Percentiles rank a stretch among this genome's conserved stretches.
Conservation (phyloP, 2,329 filamentous ascomycete species). For the Colletotrichum cuscutae region DNA sequence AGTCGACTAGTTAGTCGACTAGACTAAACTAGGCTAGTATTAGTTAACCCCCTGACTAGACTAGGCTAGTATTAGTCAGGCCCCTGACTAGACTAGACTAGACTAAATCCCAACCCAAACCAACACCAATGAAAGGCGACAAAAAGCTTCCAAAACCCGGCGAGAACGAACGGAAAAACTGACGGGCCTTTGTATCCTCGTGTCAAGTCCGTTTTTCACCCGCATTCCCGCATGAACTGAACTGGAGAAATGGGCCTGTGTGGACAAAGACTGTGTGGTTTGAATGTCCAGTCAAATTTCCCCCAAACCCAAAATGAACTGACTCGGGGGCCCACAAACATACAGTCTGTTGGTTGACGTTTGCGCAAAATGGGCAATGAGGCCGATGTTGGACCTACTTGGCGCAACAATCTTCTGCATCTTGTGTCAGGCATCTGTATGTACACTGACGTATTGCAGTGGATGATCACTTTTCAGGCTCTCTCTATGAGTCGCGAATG, state of each 20-base stretch:
- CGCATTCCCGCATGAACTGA: conserved; percentile 14
- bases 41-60: too few species aligned
- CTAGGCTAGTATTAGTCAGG: too few species aligned
- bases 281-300: neutral
- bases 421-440: neutral
- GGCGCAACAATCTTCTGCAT: conserved; percentile 6
- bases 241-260: neutral
- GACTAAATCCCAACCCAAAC: too few species aligned
- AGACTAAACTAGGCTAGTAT: too few species aligned
- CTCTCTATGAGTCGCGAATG: neutral
- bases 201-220: neutral
- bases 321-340: conserved; percentile 13
- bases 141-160: neutral
- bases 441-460: conserved; percentile 20
- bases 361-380: conserved; percentile 13
- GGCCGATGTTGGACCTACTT: conserved; percentile 21
- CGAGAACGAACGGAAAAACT: neutral
- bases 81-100: too few species aligned
- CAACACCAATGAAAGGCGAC: conserved; percentile 5
- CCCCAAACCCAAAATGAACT: conserved; percentile 3
- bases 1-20: too few species aligned
- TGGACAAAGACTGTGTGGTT: too few species aligned
- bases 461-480: neutral
- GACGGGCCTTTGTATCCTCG: neutral
- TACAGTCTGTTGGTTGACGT: conserved; percentile 7